A percentile compares a stretch with the other conserved stretches of the same genome.
phyloP scores from a whole-genome alignment of 164 flowering plant species.

The Chimonanthus praecox region DNA sequence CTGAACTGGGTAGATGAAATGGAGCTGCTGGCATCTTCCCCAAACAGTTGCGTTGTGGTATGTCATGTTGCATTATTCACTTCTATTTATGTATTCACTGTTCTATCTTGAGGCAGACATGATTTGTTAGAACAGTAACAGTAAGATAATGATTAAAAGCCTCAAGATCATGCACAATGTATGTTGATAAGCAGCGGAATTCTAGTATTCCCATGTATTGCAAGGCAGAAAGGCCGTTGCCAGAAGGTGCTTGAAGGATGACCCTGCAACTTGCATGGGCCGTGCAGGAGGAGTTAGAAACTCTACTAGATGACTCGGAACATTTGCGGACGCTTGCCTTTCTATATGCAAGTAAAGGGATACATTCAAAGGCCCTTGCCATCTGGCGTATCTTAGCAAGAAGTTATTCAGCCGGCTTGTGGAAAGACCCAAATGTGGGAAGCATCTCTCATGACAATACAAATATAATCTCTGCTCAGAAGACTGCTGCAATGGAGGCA shows the following conservation, averaged over 20 bases:
- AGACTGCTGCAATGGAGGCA: conserved; percentile 80
- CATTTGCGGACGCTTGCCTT: conserved; percentile 92
- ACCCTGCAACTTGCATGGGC: conserved; percentile 63
- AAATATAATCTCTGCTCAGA: conserved; percentile 37
- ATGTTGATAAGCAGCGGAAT: conserved; percentile 41
- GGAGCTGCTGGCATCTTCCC: conserved; percentile 89
- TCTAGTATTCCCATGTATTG: conserved; percentile 51
- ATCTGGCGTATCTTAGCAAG: conserved; percentile 77
- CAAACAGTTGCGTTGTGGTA: conserved; percentile 88
- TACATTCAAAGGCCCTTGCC: conserved; percentile 73
- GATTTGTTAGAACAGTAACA: conserved; percentile 9
- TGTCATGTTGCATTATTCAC: conserved; percentile 16
- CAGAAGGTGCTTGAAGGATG: conserved; percentile 68
- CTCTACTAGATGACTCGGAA: conserved; percentile 81
- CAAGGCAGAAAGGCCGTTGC: conserved; percentile 39
- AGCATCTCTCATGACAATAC: conserved; percentile 20
- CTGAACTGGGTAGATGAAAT: conserved; percentile 68
- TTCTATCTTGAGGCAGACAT: conserved; percentile 4
- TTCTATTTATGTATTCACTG: conserved; percentile 5
- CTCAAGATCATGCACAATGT: conserved; percentile 39
- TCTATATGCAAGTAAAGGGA: conserved; percentile 84
- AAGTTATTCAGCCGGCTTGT: conserved; percentile 54
- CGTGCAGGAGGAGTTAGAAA: conserved; percentile 99
- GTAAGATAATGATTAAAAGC: conserved; percentile 23
- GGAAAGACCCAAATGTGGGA: conserved; percentile 42